Conservation (phyloP, 2,329 filamentous ascomycete genomes). For the Pseudocercospora pini-densiflorae region DNA sequence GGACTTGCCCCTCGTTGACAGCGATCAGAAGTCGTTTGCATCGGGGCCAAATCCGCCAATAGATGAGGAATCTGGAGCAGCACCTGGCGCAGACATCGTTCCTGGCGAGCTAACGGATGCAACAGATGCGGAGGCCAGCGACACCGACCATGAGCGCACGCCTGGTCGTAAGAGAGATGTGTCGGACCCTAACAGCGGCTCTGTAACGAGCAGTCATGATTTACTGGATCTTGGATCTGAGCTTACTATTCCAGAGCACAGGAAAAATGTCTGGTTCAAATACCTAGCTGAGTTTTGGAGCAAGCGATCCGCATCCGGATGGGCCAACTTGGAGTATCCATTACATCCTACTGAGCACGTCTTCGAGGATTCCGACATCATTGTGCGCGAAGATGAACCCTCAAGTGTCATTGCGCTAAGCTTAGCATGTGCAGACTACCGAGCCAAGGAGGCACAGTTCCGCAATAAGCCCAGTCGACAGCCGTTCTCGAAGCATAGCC, state of each 20-base stretch:
- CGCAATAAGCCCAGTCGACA: slow-evolving; percentile 45
- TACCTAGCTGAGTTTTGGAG: slow-evolving; percentile 99
- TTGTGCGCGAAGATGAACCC: slow-evolving; percentile 95
- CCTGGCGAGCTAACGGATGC: slow-evolving; percentile 44
- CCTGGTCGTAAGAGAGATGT: slow-evolving; percentile 66
- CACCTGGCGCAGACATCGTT: slow-evolving; percentile 10
- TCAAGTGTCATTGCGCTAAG: slow-evolving; percentile 95
- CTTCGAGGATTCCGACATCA: slow-evolving; percentile 95
- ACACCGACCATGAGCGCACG: slow-evolving; percentile 75
- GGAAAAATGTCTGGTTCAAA: slow-evolving; percentile 91
- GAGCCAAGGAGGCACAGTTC: slow-evolving; percentile 74
- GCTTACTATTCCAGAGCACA: slow-evolving; percentile 84
- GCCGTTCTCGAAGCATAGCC: slow-evolving; percentile 15
- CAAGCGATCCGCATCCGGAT: slow-evolving; percentile 92
- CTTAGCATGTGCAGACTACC: slow-evolving; percentile 85
- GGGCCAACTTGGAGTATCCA: slow-evolving; percentile 91
- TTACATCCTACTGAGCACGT: slow-evolving; percentile 83
- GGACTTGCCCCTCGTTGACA: slow-evolving; percentile 18
- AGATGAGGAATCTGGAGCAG: slow-evolving; percentile 12
- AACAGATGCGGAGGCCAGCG: slow-evolving; percentile 55
- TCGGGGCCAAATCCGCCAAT: background rate
- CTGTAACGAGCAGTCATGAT: slow-evolving; percentile 55
- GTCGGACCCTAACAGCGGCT: slow-evolving; percentile 36
- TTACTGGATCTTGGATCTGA: slow-evolving; percentile 60
- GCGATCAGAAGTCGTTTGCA: slow-evolving; percentile 16